phyloP scores from a whole-genome alignment of 441 rosid species.

The Pelargonium fulgidum region DNA sequence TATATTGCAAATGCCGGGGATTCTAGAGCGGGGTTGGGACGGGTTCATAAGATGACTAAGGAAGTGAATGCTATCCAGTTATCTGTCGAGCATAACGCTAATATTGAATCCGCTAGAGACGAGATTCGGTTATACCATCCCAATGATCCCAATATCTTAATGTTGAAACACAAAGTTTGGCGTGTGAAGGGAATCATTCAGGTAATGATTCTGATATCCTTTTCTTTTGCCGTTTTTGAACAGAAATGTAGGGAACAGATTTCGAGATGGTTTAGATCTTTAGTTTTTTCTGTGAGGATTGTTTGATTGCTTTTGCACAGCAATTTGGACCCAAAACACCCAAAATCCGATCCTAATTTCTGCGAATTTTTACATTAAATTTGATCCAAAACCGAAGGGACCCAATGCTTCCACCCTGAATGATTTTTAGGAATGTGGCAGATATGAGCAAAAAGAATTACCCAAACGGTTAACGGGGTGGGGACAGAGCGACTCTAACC shows the following conservation, averaged over 20 bases:
- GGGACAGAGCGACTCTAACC: too few species aligned
- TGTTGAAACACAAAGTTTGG: conserved; percentile 86
- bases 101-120: conserved; percentile 71
- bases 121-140: conserved; percentile 75
- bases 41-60: conserved; percentile 65
- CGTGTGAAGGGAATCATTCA: conserved; percentile 94
- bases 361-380: too few species aligned
- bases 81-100: conserved; percentile 79
- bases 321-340: too few species aligned
- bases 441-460: too few species aligned
- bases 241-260: background rate
- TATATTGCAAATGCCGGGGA: conserved; percentile 87
- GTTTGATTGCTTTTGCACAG: too few species aligned
- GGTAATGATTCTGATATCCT: conserved; percentile 29
- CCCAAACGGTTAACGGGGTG: too few species aligned
- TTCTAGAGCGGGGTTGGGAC: conserved; percentile 89
- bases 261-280: too few species aligned
- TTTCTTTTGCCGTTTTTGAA: background rate
- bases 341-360: too few species aligned
- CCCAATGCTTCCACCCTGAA: too few species aligned
- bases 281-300: too few species aligned
- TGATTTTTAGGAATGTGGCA: too few species aligned
- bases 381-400: too few species aligned
- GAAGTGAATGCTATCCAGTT: conserved; percentile 74
- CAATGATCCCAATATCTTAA: conserved; percentile 72